phyloP scores from a whole-genome alignment of 208 protist species.

The Crithidia acanthocephali region DNA sequence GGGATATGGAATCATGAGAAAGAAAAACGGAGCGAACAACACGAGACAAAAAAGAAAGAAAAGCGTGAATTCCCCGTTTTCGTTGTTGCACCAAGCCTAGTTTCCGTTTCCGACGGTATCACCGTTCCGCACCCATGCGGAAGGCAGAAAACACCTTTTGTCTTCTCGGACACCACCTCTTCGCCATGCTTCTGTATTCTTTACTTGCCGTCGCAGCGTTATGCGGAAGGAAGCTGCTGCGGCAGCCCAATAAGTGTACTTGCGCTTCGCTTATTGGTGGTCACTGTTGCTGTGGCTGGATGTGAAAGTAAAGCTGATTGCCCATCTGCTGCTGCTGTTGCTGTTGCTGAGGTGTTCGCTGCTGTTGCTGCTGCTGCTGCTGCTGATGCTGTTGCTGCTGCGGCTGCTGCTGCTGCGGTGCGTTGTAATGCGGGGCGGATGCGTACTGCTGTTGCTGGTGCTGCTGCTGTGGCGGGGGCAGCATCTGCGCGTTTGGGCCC shows the following conservation, averaged over 20 bases:
- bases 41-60: too few relatives aligned
- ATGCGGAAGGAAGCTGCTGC: too few relatives aligned
- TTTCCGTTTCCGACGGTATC: too few relatives aligned
- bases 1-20: slow-evolving; percentile 16
- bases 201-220: too few relatives aligned
- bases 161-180: too few relatives aligned
- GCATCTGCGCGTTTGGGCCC: not conserved
- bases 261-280: too few relatives aligned
- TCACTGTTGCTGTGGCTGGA: slow-evolving; percentile 18
- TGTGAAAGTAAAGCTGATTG: slow-evolving; percentile 28
- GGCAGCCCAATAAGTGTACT: too few relatives aligned
- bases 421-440: slow-evolving; percentile 8
- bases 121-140: too few relatives aligned
- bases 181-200: too few relatives aligned
- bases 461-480: slow-evolving; percentile 5
- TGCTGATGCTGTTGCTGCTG: slow-evolving; percentile 11
- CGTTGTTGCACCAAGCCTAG: too few relatives aligned
- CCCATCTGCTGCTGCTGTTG: slow-evolving; percentile 13
- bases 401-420: slow-evolving; percentile 12
- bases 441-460: slow-evolving; percentile 20
- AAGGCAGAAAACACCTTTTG: too few relatives aligned
- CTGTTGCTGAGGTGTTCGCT: not conserved
- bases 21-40: not conserved
- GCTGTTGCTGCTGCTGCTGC: not conserved
- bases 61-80: too few relatives aligned